These are phyloP conservation scores for Vanderwaltozyma verrucispora DNA, from an alignment of 805 yeast genomes.

Conservation along the genomic window DNA sequence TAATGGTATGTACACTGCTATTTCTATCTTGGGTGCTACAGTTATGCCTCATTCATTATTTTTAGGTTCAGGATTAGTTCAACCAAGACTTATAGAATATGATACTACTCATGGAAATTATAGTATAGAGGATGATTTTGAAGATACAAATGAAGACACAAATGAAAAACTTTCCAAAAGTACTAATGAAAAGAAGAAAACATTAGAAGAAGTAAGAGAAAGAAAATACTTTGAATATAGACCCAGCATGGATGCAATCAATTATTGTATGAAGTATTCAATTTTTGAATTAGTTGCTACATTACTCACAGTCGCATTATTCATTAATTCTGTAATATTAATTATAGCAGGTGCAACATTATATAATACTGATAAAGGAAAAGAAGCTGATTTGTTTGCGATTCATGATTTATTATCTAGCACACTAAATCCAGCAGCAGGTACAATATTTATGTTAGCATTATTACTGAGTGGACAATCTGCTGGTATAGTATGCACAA, in stretches of 20 bases:
- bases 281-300: slow-evolving; percentile 62
- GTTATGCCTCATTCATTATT: slow-evolving; percentile 90
- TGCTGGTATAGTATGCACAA: slow-evolving; percentile 88
- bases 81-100: slow-evolving; percentile 68
- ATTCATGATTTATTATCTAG: slow-evolving; percentile 55
- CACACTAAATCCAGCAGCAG: slow-evolving; percentile 64
- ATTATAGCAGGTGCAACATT: slow-evolving; percentile 75
- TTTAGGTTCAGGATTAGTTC: slow-evolving; percentile 79
- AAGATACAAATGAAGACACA: neutral
- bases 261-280: slow-evolving; percentile 61
- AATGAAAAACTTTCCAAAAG: too few species aligned
- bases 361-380: slow-evolving; percentile 58
- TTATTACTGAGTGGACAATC: slow-evolving; percentile 77
- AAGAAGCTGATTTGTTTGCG: slow-evolving; percentile 71
- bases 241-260: slow-evolving; percentile 67
- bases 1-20: slow-evolving; percentile 59
- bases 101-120: slow-evolving; percentile 51
- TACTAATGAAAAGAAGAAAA: slow-evolving; percentile 5
- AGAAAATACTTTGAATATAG: slow-evolving; percentile 40
- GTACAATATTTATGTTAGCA: slow-evolving; percentile 77
- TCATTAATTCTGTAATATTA: slow-evolving; percentile 76
- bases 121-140: slow-evolving; percentile 13
- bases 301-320: slow-evolving; percentile 68
- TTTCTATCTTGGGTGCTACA: slow-evolving; percentile 85
- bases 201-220: slow-evolving; percentile 25